Conservation (phyloP, 192 early-diverging fungal genomes). For the Haplosporangium gracile region DNA sequence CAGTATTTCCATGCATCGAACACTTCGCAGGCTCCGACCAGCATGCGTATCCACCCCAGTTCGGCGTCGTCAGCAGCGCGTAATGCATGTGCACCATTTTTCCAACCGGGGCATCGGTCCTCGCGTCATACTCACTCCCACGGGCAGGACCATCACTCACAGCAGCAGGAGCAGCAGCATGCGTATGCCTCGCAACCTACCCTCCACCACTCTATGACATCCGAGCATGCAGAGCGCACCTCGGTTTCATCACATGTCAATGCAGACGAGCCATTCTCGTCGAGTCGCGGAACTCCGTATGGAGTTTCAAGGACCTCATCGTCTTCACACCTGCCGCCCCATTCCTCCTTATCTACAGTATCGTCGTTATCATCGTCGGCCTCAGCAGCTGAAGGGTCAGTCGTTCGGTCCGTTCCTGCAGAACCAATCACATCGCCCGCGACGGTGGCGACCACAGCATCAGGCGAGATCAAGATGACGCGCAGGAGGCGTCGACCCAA, state of each 20-base stretch:
- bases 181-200: neutral
- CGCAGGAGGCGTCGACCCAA: conserved; percentile 24
- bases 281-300: neutral
- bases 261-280: neutral
- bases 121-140: neutral
- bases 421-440: neutral
- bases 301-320: neutral
- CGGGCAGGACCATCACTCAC: neutral
- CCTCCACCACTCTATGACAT: neutral
- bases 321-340: neutral
- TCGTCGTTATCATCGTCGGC: neutral
- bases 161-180: neutral
- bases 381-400: too few species aligned
- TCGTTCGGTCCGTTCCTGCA: neutral
- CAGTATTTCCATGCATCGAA: neutral
- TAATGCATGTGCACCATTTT: neutral
- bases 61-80: neutral
- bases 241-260: neutral
- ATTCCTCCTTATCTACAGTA: too few species aligned
- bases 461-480: neutral
- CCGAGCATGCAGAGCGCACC: neutral
- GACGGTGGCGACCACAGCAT: neutral
- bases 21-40: neutral
- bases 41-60: neutral
- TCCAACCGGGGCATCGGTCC: neutral